phyloP scores from a whole-genome alignment of 768 basidiomycete genomes.

The Flagelloscypha sp. region DNA sequence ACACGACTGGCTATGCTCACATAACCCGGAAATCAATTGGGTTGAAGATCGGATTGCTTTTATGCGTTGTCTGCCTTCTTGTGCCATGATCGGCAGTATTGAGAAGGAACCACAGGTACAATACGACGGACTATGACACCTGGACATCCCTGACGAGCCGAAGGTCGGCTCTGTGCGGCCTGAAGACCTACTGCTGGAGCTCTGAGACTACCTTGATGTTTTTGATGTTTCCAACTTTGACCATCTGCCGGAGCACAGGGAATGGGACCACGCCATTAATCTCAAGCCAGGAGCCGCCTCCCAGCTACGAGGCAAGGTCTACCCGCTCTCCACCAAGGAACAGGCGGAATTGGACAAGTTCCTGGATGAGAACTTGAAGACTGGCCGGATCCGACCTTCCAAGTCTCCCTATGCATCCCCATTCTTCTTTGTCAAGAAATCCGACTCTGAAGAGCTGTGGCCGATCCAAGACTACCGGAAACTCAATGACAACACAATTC shows the following conservation, averaged over 20 bases:
- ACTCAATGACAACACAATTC: conserved; percentile 25
- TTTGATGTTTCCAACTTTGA: conserved; percentile 15
- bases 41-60: background rate
- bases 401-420: too few relatives aligned
- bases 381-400: conserved; percentile 22
- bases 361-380: conserved; percentile 16
- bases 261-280: conserved; percentile 28
- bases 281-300: conserved; percentile 19
- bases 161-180: too few relatives aligned
- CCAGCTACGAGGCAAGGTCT: conserved; percentile 17
- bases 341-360: conserved; percentile 17
- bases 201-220: too few relatives aligned
- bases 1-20: conserved; percentile 1
- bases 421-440: too few relatives aligned
- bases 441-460: conserved; percentile 7
- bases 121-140: too few relatives aligned
- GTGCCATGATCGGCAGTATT: too few relatives aligned
- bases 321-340: conserved; percentile 13
- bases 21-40: conserved; percentile 2
- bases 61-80: background rate
- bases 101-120: too few relatives aligned
- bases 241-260: conserved; percentile 18
- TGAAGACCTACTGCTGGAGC: too few relatives aligned
- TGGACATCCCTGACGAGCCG: too few relatives aligned
- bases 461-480: conserved; percentile 24